Evolutionary conservation across 306 rosid species (phyloP), one percentile per base, ranked within the genome.

Genomic region (Begonia fuchsioides): DNA sequence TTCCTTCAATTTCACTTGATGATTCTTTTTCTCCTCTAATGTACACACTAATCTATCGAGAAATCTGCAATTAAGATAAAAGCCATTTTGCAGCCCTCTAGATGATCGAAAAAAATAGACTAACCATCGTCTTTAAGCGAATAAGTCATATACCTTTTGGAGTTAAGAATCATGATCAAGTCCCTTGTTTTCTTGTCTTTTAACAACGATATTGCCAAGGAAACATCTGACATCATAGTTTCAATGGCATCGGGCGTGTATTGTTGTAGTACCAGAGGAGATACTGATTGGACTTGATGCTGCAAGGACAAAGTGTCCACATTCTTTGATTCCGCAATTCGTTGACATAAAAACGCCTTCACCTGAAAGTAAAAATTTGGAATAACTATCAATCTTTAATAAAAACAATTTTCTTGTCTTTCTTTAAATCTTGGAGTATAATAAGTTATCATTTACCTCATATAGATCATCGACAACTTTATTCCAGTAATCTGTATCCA

Each of bases 161-260:
- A 87, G 82, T 87, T 83, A 56, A 87, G 93, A 72, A 87, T 83
- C 96, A 87, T 77, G 49, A 87, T 72, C 73, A 87, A 66, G 66
- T 83, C 96, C 65, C 81, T 69, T 39, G 96, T 87, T 76, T 76
- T 83, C 68, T 74, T 76, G 65, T 84, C 74, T 49, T 94, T 83
- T 55, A 87, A 70, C 61, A 83, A 68, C 16, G 96, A 83, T 65
- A 87, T 80, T 60, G 86, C 93, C 71, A 66, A 52, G 17, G 86
- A 78, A 61, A 87, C 68, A 68, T 83, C 80, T 38, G 63, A 65
- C 43, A 78, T 68, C 93, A 87, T 83, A 1, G 63, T 74, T 47
- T 72, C 88, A 15, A 83, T 77, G 58, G 79, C 79, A 69, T 83
- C 94, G 14, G 80, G 67, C 39, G 88, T 60, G 59, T 80, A 80